phyloP scores from a whole-genome alignment of 345 rosid species.

The Excoecaria agallocha region DNA sequence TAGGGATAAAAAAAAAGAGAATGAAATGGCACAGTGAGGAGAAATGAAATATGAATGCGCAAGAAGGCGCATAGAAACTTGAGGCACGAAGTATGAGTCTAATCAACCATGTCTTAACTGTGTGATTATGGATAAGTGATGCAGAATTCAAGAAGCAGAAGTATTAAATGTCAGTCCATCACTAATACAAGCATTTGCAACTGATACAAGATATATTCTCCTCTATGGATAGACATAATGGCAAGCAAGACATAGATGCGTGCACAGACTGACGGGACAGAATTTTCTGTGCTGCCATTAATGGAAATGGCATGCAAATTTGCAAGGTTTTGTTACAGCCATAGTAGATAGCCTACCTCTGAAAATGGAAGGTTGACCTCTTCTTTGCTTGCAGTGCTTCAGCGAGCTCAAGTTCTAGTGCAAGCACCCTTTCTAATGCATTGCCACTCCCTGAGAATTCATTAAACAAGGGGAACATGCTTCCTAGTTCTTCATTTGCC shows the following conservation, averaged over 20 bases:
- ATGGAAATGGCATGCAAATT: neutral
- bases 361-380: slow-evolving; percentile 62
- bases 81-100: neutral
- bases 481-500: slow-evolving; percentile 85
- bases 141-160: neutral
- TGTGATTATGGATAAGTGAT: neutral
- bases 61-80: neutral
- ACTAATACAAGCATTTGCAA: neutral
- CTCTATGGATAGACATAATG: neutral
- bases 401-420: slow-evolving; percentile 89
- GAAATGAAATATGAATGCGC: neutral
- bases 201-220: neutral
- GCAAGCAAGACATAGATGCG: too few relatives aligned
- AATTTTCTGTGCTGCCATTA: neutral
- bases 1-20: neutral
- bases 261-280: neutral
- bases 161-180: neutral
- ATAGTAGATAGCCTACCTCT: slow-evolving; percentile 48
- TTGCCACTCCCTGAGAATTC: slow-evolving; percentile 56
- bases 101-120: neutral
- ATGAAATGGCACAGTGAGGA: neutral
- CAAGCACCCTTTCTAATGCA: slow-evolving; percentile 86
- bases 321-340: neutral
- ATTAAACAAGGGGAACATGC: slow-evolving; percentile 60
- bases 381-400: slow-evolving; percentile 76